Percentiles rank a stretch among this genome's conserved stretches.
Evolutionary conservation across 202 grass and related monocot genomes (phyloP).

Genomic region (Hordeum pubiflorum): DNA sequence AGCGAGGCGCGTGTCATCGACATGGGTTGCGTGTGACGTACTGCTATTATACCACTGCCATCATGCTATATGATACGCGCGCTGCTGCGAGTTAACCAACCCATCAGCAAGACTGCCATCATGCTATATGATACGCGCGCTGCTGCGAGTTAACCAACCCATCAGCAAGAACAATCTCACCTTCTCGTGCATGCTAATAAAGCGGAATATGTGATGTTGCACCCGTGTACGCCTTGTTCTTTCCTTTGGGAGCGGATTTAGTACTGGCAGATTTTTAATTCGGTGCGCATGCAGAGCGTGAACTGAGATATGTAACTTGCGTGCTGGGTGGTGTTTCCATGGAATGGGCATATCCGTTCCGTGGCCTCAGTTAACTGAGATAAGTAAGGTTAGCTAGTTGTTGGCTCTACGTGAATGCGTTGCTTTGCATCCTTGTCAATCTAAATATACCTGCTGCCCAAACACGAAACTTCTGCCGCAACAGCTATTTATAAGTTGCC

Average conservation of each 20-base stretch:
- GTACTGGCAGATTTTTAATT: background rate
- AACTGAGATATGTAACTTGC: conserved; percentile 8
- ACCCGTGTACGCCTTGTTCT: background rate
- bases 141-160: background rate
- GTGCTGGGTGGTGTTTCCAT: background rate
- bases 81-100: background rate
- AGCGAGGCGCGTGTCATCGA: background rate
- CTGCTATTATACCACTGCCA: background rate
- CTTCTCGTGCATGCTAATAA: background rate
- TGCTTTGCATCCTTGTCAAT: background rate
- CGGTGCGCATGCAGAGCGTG: background rate
- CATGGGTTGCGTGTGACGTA: conserved; percentile 1
- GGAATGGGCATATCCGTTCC: conserved; percentile 26
- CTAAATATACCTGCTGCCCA: background rate
- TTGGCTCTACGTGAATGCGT: background rate
- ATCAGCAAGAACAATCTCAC: background rate
- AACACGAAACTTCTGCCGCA: too few relatives aligned
- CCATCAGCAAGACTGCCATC: background rate
- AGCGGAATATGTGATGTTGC: conserved; percentile 19
- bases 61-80: background rate
- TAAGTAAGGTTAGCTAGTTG: background rate
- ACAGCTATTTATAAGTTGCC: too few relatives aligned
- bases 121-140: background rate
- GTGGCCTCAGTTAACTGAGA: conserved; percentile 1
- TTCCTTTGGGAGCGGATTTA: conserved; percentile 8